phyloP scores from a whole-genome alignment of 495 filamentous ascomycete species.

The Aspergillus mulundensis region DNA sequence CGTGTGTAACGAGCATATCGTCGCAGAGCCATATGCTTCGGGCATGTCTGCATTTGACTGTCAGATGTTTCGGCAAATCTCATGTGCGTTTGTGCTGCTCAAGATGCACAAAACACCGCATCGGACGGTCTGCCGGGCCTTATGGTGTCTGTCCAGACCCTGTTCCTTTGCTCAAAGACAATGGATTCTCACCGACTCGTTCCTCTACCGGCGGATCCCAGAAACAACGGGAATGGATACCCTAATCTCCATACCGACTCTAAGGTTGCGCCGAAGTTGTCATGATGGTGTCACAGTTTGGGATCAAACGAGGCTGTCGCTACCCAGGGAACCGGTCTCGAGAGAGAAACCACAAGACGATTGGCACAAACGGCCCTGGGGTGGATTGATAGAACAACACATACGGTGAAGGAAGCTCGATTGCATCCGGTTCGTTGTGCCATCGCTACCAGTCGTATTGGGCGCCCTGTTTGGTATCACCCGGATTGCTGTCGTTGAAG shows the following conservation, averaged over 20 bases:
- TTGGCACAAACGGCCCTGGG: slow-evolving; percentile 19
- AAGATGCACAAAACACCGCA: slow-evolving; percentile 16
- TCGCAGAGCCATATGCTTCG: slow-evolving; percentile 21
- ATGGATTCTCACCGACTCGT: slow-evolving; percentile 18
- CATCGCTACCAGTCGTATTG: slow-evolving; percentile 19
- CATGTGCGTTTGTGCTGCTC: slow-evolving; percentile 17
- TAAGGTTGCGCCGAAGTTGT: slow-evolving; percentile 19
- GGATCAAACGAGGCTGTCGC: slow-evolving; percentile 17
- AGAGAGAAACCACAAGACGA: slow-evolving; percentile 21
- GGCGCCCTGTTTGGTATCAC: slow-evolving; percentile 19
- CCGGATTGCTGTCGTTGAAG: slow-evolving; percentile 3
- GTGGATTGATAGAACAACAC: slow-evolving; percentile 13
- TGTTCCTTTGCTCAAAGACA: not conserved
- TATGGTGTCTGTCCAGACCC: not conserved
- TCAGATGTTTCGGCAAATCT: slow-evolving; percentile 15
- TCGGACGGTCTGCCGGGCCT: not conserved
- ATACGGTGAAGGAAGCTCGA: slow-evolving; percentile 18
- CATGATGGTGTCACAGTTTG: slow-evolving; percentile 24
- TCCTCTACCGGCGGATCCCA: slow-evolving; percentile 6
- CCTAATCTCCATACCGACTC: slow-evolving; percentile 17
- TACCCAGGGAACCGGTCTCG: slow-evolving; percentile 16
- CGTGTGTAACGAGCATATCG: slow-evolving; percentile 19
- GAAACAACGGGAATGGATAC: slow-evolving; percentile 4
- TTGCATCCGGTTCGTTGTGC: slow-evolving; percentile 7
- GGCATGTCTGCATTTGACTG: slow-evolving; percentile 17